phyloP scores from a whole-genome alignment of 495 filamentous ascomycete genomes.

The Diplogelasinospora grovesii region DNA sequence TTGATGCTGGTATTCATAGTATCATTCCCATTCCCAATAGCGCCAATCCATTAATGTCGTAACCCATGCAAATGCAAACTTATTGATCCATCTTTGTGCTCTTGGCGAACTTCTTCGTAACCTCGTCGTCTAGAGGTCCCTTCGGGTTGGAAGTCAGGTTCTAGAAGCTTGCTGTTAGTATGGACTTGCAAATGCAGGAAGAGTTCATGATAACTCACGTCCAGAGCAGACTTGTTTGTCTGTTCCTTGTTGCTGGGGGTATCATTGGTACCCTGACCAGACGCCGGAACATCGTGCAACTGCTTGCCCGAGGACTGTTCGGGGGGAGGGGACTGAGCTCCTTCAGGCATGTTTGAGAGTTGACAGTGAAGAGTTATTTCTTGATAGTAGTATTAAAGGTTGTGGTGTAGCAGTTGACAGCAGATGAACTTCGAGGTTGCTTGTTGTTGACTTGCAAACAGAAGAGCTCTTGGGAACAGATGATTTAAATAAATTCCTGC shows the following conservation, averaged over 20 bases:
- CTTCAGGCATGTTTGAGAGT: constrained; percentile 13
- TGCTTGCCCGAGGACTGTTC: constrained; percentile 63
- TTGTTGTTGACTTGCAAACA: no score
- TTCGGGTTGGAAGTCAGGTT: constrained; percentile 60
- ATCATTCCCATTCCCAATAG: no score
- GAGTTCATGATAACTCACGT: constrained; percentile 29
- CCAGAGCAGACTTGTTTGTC: constrained; percentile 38
- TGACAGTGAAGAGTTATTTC: background rate
- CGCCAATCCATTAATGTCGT: no score
- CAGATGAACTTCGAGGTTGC: no score
- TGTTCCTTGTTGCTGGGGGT: constrained; percentile 45
- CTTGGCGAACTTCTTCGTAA: constrained; percentile 58
- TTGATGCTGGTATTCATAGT: no score
- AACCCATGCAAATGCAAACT: no score
- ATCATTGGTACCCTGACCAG: constrained; percentile 49
- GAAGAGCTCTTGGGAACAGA: no score
- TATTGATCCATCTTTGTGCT: constrained; percentile 5
- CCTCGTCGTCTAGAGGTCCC: constrained; percentile 60
- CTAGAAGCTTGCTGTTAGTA: constrained; percentile 29
- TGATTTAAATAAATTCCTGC: no score
- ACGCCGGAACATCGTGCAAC: constrained; percentile 45
- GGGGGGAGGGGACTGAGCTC: constrained; percentile 74
- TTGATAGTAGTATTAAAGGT: no score
- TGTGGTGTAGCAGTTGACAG: no score
- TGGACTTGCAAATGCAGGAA: background rate